phyloP scores from a whole-genome alignment of 441 rosid genomes.

The Pelargonium australe region DNA sequence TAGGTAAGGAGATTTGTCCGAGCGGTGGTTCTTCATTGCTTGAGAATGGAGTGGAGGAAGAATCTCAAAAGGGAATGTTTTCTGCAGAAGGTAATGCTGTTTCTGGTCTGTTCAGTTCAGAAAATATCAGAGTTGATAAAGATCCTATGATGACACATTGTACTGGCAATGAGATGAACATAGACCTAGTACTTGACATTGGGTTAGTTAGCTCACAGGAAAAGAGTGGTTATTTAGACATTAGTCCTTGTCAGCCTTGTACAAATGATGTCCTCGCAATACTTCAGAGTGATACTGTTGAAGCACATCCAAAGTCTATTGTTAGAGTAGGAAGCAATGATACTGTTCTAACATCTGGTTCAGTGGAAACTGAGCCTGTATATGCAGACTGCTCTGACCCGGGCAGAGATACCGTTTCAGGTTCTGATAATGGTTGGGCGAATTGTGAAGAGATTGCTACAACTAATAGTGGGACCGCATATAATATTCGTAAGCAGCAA shows the following conservation, averaged over 20 bases:
- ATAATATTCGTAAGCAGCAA: conserved; percentile 22
- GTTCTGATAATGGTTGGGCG: conserved; percentile 23
- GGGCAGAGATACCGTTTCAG: conserved; percentile 14
- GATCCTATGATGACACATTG: conserved; percentile 24
- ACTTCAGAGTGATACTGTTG: conserved; percentile 25
- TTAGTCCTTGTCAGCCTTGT: conserved; percentile 23
- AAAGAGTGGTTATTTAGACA: conserved; percentile 25
- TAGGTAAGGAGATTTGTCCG: background rate
- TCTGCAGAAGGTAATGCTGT: conserved; percentile 23
- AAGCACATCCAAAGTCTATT: conserved; percentile 20
- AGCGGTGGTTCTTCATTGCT: conserved; percentile 12
- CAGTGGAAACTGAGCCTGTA: conserved; percentile 24
- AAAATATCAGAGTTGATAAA: conserved; percentile 25
- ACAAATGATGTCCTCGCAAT: conserved; percentile 19
- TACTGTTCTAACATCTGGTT: conserved; percentile 15
- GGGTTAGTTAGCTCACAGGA: conserved; percentile 22
- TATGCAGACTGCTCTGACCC: conserved; percentile 19
- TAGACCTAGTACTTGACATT: conserved; percentile 18
- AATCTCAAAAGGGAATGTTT: conserved; percentile 20
- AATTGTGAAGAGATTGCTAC: conserved; percentile 19
- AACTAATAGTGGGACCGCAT: conserved; percentile 17
- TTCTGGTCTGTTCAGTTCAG: conserved; percentile 31
- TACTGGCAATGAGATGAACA: conserved; percentile 14
- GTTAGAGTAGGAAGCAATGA: conserved; percentile 15
- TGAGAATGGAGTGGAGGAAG: conserved; percentile 25